These are phyloP conservation scores for Fraxinus cuspidata DNA, from an alignment of 257 asterid genomes.

Conservation along the genomic window DNA sequence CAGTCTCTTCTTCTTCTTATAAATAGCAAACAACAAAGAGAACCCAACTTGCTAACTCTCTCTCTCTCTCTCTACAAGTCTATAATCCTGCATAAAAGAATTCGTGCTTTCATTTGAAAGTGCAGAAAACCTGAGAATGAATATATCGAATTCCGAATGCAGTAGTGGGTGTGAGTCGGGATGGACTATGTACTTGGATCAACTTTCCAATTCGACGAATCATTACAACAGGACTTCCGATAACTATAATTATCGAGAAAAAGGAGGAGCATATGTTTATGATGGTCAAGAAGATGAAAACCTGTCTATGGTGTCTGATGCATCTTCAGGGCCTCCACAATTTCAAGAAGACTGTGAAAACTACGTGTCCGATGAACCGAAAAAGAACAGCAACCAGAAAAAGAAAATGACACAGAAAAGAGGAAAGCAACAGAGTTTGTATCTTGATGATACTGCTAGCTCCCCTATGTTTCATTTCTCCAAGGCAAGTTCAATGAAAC, in stretches of 20 bases:
- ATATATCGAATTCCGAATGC: constrained; percentile 63
- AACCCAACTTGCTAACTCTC: constrained; percentile 13
- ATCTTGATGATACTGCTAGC: constrained; percentile 95
- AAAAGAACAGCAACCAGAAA: constrained; percentile 32
- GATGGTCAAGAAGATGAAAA: constrained; percentile 45
- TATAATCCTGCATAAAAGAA: background rate
- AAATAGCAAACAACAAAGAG: constrained; percentile 28
- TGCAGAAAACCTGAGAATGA: constrained; percentile 38
- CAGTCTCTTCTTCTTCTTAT: constrained; percentile 37
- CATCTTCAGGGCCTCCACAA: constrained; percentile 27
- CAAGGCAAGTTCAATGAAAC: constrained; percentile 40
- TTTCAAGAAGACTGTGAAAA: constrained; percentile 32
- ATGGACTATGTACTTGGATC: constrained; percentile 88
- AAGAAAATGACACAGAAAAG: constrained; percentile 30
- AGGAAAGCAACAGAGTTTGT: constrained; percentile 34
- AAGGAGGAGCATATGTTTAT: constrained; percentile 13
- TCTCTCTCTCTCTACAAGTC: background rate
- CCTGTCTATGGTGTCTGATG: constrained; percentile 33
- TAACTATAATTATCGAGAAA: background rate
- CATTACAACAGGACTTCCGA: constrained; percentile 32
- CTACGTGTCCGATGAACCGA: constrained; percentile 21
- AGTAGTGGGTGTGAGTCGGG: constrained; percentile 91
- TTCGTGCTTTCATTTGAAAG: background rate
- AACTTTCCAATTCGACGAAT: constrained; percentile 46
- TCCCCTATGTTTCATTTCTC: constrained; percentile 58